phyloP scores from a whole-genome alignment of 2,329 filamentous ascomycete species.

The Juglanconis juglandina region DNA sequence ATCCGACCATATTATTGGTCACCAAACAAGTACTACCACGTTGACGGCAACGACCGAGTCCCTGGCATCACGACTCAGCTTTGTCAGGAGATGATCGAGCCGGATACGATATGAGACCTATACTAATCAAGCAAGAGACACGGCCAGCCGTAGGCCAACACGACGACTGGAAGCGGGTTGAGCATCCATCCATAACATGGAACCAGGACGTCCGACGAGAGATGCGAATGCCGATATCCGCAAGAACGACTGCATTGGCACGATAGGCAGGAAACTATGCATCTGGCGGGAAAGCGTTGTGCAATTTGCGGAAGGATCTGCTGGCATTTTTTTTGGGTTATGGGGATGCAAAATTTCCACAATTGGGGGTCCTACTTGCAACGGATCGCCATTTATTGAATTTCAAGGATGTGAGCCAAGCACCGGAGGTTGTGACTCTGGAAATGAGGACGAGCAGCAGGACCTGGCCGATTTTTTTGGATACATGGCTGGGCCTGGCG shows the following conservation, averaged over 20 bases:
- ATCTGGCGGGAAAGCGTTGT: conserved; percentile 8
- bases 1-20: conserved; percentile 1
- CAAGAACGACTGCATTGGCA: not conserved
- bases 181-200: not conserved
- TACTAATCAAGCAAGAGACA: not conserved
- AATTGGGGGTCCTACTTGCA: no score
- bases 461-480: not conserved
- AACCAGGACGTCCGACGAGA: not conserved
- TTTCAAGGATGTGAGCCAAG: not conserved
- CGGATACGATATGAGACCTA: not conserved
- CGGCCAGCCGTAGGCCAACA: not conserved
- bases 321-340: not conserved
- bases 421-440: not conserved
- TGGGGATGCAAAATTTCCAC: no score
- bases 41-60: conserved; percentile 8
- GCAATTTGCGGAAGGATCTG: not conserved
- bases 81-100: not conserved
- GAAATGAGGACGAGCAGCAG: not conserved
- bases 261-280: not conserved
- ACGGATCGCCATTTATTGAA: no score
- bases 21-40: conserved; percentile 3
- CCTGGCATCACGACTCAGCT: not conserved
- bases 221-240: not conserved
- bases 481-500: not conserved
- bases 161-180: not conserved